Conservation (phyloP, 768 basidiomycete species). For the Termitomyces sp. region DNA sequence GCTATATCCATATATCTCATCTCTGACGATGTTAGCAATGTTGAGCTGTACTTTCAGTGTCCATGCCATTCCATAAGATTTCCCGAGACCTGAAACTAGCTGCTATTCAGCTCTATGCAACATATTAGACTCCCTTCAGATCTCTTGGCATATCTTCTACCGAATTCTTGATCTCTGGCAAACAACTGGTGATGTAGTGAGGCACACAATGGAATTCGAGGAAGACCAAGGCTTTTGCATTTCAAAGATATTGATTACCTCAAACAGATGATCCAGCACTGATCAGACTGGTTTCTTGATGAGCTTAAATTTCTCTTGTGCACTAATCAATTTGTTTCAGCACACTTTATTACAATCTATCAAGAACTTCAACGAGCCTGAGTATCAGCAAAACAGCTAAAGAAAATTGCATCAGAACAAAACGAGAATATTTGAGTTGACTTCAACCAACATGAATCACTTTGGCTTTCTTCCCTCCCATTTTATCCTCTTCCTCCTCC, state of each 20-base stretch:
- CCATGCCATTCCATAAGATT: background rate
- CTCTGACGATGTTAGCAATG: background rate
- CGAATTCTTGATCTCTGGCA: background rate
- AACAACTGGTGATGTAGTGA: background rate
- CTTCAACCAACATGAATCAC: too few species aligned
- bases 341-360: background rate
- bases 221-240: background rate
- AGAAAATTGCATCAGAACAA: too few species aligned
- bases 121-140: background rate
- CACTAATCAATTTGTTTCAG: conserved; percentile 1
- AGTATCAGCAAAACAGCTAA: too few species aligned
- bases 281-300: conserved; percentile 2
- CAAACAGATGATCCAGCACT: background rate
- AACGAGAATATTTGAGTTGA: too few species aligned
- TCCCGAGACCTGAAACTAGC: background rate
- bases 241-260: conserved; percentile 2
- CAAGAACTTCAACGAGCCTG: background rate
- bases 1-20: background rate
- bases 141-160: background rate
- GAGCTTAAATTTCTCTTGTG: background rate
- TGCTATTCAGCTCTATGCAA: background rate
- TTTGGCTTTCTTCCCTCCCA: too few species aligned
- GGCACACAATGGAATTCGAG: background rate
- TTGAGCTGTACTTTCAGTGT: background rate
- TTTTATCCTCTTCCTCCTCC: too few species aligned